Percentiles rank a stretch among this genome's conserved stretches.
phyloP scores from a whole-genome alignment of 2,329 filamentous ascomycete genomes.

The Xylariaceae sp. region DNA sequence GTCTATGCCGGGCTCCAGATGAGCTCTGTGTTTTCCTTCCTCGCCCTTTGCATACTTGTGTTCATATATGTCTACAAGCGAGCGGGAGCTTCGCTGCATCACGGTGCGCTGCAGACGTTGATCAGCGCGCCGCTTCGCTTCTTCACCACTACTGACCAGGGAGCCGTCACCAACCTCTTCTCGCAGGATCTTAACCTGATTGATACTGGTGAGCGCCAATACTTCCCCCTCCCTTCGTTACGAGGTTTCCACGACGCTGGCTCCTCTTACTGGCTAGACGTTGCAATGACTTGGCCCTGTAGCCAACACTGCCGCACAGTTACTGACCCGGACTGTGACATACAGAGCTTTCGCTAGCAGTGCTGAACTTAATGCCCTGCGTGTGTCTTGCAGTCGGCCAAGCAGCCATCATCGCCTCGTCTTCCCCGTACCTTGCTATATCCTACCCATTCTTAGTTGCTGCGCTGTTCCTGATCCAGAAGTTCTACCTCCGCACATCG shows the following conservation, averaged over 20 bases:
- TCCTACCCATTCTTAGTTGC: conserved; percentile 34
- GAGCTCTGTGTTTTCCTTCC: conserved; percentile 10
- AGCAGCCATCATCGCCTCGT: conserved; percentile 32
- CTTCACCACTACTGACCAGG: conserved; percentile 33
- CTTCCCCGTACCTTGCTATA: conserved; percentile 32
- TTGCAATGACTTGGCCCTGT: no score
- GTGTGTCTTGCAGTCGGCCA: conserved; percentile 21
- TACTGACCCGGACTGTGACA: no score
- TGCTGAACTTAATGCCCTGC: conserved; percentile 21
- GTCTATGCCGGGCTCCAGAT: conserved; percentile 17
- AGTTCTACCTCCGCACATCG: conserved; percentile 44
- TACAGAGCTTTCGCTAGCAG: conserved; percentile 28
- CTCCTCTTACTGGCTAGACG: no score
- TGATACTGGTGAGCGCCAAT: no score
- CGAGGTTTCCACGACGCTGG: no score
- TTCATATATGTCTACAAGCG: conserved; percentile 9
- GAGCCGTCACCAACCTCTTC: conserved; percentile 35
- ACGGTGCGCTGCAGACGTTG: conserved; percentile 21
- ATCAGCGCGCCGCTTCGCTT: conserved; percentile 33
- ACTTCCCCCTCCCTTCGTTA: no score
- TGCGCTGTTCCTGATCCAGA: conserved; percentile 36
- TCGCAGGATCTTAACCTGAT: conserved; percentile 38
- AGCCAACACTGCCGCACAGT: no score
- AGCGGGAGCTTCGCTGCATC: conserved; percentile 13
- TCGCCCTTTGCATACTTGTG: conserved; percentile 8